These are phyloP conservation scores for Leptodontidium sp. DNA, from an alignment of 2,329 filamentous ascomycete species.

Conservation along the genomic window DNA sequence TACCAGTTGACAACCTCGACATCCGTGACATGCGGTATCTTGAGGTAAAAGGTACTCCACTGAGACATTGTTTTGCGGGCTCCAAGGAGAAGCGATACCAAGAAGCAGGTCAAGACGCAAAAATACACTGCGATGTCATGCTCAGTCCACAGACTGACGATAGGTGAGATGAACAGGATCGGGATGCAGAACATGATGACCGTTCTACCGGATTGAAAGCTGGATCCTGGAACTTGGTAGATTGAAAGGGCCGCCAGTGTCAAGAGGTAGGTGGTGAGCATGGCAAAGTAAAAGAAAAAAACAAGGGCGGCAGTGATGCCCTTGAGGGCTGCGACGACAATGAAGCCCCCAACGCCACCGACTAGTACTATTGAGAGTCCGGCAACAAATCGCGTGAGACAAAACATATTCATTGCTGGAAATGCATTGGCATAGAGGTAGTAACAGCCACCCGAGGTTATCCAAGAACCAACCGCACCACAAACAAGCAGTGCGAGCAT, in stretches of 20 bases:
- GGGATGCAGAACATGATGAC: slow-evolving; percentile 63
- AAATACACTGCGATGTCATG: slow-evolving; percentile 66
- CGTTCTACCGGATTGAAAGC: slow-evolving; percentile 55
- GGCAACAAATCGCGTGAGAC: slow-evolving; percentile 54
- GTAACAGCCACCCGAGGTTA: slow-evolving; percentile 69
- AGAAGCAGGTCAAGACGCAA: slow-evolving; percentile 59
- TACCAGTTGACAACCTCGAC: slow-evolving; percentile 56
- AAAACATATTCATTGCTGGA: slow-evolving; percentile 51
- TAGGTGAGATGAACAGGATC: slow-evolving; percentile 62
- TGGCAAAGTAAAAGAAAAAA: slow-evolving; percentile 66
- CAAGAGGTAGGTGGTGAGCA: slow-evolving; percentile 65
- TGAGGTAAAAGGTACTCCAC: slow-evolving; percentile 66
- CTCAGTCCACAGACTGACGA: slow-evolving; percentile 61
- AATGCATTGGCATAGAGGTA: slow-evolving; percentile 65
- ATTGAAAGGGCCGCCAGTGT: slow-evolving; percentile 59
- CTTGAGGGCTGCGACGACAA: slow-evolving; percentile 55
- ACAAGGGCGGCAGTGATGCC: slow-evolving; percentile 58
- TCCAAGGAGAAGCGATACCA: slow-evolving; percentile 58
- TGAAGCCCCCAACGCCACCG: slow-evolving; percentile 54
- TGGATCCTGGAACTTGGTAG: slow-evolving; percentile 59
- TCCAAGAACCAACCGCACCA: slow-evolving; percentile 68
- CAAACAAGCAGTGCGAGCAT: slow-evolving; percentile 66
- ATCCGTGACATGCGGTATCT: slow-evolving; percentile 59
- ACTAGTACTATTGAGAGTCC: slow-evolving; percentile 53
- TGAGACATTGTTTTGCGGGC: slow-evolving; percentile 61